Evolutionary conservation across 2,329 filamentous ascomycete genomes (phyloP).

Genomic region (Cryphonectria japonica): DNA sequence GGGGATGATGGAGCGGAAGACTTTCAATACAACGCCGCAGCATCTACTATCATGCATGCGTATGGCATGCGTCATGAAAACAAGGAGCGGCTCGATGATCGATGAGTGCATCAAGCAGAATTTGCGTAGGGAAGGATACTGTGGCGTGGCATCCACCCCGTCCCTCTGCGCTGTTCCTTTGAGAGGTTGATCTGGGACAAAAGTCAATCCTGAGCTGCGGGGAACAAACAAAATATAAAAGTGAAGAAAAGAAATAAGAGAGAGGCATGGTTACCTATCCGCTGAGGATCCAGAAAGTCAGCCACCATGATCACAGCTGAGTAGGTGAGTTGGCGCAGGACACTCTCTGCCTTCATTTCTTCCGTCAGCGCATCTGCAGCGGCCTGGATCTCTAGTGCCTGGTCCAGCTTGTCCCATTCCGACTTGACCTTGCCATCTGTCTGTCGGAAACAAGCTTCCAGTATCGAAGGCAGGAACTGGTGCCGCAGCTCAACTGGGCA

Average conservation of each 20-base stretch:
- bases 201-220: constrained; percentile 18
- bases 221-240: no score
- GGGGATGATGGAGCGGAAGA: constrained; percentile 83
- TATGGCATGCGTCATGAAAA: constrained; percentile 90
- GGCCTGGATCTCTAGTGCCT: constrained; percentile 62
- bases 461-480: constrained; percentile 82
- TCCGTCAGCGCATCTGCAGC: constrained; percentile 82
- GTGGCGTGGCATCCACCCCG: constrained; percentile 17
- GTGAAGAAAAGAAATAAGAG: not conserved
- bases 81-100: constrained; percentile 83
- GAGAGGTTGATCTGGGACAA: constrained; percentile 16
- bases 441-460: constrained; percentile 81
- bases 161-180: constrained; percentile 14
- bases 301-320: constrained; percentile 91
- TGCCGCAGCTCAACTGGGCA: constrained; percentile 79
- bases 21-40: constrained; percentile 80
- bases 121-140: constrained; percentile 68
- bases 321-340: constrained; percentile 89
- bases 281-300: constrained; percentile 78
- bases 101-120: constrained; percentile 80
- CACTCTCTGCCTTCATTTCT: constrained; percentile 98
- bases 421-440: constrained; percentile 84
- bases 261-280: constrained; percentile 58
- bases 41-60: constrained; percentile 88
- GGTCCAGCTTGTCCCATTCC: constrained; percentile 82